A percentile compares a stretch with the other conserved stretches of the same genome.
Conservation (phyloP, 2,329 filamentous ascomycete species). For the Exophiala bonariae region DNA sequence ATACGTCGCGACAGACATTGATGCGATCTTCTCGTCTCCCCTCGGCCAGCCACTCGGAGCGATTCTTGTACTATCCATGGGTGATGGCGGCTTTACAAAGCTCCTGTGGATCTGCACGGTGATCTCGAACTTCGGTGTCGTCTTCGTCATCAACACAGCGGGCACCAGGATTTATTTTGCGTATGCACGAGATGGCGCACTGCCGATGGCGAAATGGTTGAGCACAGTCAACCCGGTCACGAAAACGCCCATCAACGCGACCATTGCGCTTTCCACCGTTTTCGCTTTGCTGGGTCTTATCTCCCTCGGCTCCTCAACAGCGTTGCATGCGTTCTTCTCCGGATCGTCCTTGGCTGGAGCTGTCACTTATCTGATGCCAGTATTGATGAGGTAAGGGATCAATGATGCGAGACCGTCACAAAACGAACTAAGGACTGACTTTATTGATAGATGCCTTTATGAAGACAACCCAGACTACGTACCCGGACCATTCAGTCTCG, state of each 20-base stretch:
- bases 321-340: conserved; percentile 5
- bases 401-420: no score
- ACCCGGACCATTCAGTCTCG: conserved; percentile 2
- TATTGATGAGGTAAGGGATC: conserved; percentile 4
- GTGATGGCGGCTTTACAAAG: conserved; percentile 1
- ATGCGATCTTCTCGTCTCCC: conserved; percentile 1
- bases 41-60: conserved; percentile 4
- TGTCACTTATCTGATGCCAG: conserved; percentile 4
- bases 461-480: conserved; percentile 6
- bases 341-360: conserved; percentile 6
- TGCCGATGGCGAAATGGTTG: conserved; percentile 56
- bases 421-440: no score
- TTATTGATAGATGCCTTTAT: neutral
- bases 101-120: conserved; percentile 7
- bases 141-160: conserved; percentile 6
- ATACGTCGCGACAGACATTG: conserved; percentile 4
- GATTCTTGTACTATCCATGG: neutral
- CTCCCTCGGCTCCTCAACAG: neutral
- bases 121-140: conserved; percentile 6
- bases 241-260: conserved; percentile 60
- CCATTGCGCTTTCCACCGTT: conserved; percentile 26
- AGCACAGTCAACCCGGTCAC: conserved; percentile 53
- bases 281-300: conserved; percentile 4
- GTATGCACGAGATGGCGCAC: conserved; percentile 60
- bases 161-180: conserved; percentile 48